phyloP scores from a whole-genome alignment of 768 basidiomycete genomes.

The Amanita subjunquillea region DNA sequence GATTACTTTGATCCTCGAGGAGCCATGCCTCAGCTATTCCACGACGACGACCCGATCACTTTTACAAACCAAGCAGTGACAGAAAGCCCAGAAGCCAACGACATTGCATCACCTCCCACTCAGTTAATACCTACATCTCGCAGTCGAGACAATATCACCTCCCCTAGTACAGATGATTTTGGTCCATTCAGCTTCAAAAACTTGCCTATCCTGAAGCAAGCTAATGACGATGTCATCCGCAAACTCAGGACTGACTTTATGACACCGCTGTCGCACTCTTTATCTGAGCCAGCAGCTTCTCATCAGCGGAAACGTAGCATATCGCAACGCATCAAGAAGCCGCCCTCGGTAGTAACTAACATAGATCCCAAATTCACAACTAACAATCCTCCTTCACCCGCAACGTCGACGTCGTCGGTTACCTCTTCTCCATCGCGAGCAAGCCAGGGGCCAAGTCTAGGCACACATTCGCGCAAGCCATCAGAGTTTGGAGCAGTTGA shows the following conservation, averaged over 20 bases:
- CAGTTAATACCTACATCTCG: conserved; percentile 28
- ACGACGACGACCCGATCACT: conserved; percentile 70
- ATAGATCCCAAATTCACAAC: conserved; percentile 49
- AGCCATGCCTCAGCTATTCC: conserved; percentile 82
- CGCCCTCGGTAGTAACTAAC: conserved; percentile 66
- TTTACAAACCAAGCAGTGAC: conserved; percentile 36
- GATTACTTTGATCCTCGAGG: conserved; percentile 98
- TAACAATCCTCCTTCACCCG: conserved; percentile 84
- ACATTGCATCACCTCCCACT: conserved; percentile 31
- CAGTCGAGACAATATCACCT: conserved; percentile 29
- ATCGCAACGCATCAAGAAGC: conserved; percentile 76
- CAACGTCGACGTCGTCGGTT: conserved; percentile 85
- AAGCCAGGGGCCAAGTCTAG: conserved; percentile 50
- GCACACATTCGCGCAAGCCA: conserved; percentile 69
- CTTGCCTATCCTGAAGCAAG: conserved; percentile 89
- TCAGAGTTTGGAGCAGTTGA: conserved; percentile 86
- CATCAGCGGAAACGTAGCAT: conserved; percentile 69
- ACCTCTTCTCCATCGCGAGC: conserved; percentile 82
- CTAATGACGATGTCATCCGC: conserved; percentile 95
- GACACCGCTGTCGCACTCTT: conserved; percentile 62
- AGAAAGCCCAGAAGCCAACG: conserved; percentile 33
- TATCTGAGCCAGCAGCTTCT: conserved; percentile 49
- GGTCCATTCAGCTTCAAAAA: conserved; percentile 99
- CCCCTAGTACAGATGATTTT: conserved; percentile 79
- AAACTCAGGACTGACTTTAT: conserved; percentile 91